Base-by-base conservation (phyloP, 768 basidiomycete genomes). In the Collybia mongolica region DNA sequence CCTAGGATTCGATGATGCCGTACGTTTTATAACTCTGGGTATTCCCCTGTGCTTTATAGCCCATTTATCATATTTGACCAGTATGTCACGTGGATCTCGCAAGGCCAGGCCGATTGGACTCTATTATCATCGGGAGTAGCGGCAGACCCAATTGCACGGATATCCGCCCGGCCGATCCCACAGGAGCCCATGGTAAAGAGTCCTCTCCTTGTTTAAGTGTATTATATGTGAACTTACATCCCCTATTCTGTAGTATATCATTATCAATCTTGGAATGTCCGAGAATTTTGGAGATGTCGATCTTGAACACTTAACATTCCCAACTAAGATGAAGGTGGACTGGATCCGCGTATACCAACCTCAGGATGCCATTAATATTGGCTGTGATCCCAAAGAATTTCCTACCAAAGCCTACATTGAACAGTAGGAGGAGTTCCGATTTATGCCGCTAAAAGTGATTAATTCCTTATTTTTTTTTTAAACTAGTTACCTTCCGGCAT, bases 61-160 rank as follows among this genome's bases (percentile, higher is more conserved):
- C n/a, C 23, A 3, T 11, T n/a, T 20, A 18, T 41, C 18, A 28
- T 12, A 24, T 8, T 40, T 35, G 17, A 37, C 15, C 50, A 86
- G 84, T 96, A 94, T 61, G 91, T 95, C 57, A 81, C 89, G 2
- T 96, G 93, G 93, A 72, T 94, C 51, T 76, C 82, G 49, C 74
- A 85, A 57, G 80, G 81, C 63, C 72, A 81, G 56, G 61, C 76
- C 20, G 70, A 85, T 7, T 94, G 93, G 93, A 91, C 88, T 3
- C 61, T 95, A 48, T 77, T 80, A 44, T 86, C 74, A 18, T 74
- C 79, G 2, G 90, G 85, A 1, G 64, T 94, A 64, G 88, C 71
- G 0, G 71, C 86, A 8, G 84, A 95, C 63, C 26, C 73, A 4
- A 58, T 60, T 28, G 81, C 79, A 1, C 60, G 88, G 51, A 86